These are phyloP conservation scores for Tetrapyrgos nigripes DNA, from an alignment of 1,284 basidiomycete genomes.

Conservation along the genomic window DNA sequence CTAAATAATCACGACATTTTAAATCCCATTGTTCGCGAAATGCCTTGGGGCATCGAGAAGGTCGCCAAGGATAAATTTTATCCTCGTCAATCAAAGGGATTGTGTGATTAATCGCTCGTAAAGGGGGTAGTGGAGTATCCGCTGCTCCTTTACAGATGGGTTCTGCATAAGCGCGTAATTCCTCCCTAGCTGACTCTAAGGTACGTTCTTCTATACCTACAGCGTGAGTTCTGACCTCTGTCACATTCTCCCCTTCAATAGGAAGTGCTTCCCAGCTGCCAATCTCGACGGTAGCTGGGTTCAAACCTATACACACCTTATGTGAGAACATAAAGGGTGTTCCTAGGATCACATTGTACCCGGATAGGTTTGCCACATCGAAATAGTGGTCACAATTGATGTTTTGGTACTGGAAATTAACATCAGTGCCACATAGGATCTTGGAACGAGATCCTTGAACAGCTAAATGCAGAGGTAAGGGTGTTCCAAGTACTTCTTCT, in stretches of 20 bases:
- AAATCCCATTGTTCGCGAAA: constrained; percentile 32
- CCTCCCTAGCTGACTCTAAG: constrained; percentile 17
- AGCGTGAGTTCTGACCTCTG: constrained; percentile 22
- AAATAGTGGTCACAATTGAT: constrained; percentile 19
- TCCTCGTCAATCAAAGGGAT: constrained; percentile 39
- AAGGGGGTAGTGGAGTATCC: constrained; percentile 35
- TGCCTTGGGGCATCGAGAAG: constrained; percentile 33
- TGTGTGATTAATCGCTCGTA: constrained; percentile 38
- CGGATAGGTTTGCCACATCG: constrained; percentile 35
- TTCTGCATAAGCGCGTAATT: constrained; percentile 26
- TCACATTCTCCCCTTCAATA: constrained; percentile 26
- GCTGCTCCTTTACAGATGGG: constrained; percentile 29
- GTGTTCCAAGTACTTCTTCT: constrained; percentile 24
- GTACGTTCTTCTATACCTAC: constrained; percentile 18
- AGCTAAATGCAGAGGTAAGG: constrained; percentile 34
- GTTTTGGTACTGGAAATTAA: constrained; percentile 21
- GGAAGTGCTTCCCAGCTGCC: constrained; percentile 17
- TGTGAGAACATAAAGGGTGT: constrained; percentile 40
- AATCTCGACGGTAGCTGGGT: constrained; percentile 23
- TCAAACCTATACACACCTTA: constrained; percentile 21
- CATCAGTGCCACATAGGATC: constrained; percentile 13
- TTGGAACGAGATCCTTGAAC: constrained; percentile 34
- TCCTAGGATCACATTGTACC: constrained; percentile 39
- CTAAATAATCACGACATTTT: constrained; percentile 33
- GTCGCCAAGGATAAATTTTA: constrained; percentile 34